Conservation (phyloP, 2,329 filamentous ascomycete species). For the Grosmannia huntii region DNA sequence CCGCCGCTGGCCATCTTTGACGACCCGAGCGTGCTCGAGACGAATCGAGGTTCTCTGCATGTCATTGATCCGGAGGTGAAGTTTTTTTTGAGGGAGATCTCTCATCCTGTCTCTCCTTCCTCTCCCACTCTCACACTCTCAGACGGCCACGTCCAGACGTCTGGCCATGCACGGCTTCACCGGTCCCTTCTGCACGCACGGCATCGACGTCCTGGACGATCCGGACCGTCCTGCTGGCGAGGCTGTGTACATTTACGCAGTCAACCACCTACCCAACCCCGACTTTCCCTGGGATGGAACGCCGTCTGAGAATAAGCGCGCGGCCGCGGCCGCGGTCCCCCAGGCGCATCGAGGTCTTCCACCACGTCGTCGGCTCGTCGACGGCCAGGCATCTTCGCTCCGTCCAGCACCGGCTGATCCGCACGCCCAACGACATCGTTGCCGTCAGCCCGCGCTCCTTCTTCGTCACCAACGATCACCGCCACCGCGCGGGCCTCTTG, state of each 20-base stretch:
- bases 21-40: conserved; percentile 21
- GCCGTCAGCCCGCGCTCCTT: conserved; percentile 33
- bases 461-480: conserved; percentile 49
- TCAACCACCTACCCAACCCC: conserved; percentile 45
- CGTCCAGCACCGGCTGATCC: conserved; percentile 37
- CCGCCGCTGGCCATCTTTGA: conserved; percentile 31
- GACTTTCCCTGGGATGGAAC: conserved; percentile 8
- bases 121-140: neutral
- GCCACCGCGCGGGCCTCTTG: conserved; percentile 33
- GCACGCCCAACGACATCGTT: conserved; percentile 46
- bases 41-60: conserved; percentile 32
- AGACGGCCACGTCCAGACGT: conserved; percentile 23
- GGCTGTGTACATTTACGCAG: conserved; percentile 44
- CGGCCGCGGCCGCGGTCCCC: neutral
- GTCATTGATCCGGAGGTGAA: conserved; percentile 39
- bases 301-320: neutral
- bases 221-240: conserved; percentile 20
- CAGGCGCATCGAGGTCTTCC: conserved; percentile 45
- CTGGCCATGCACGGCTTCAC: conserved; percentile 38
- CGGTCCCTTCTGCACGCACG: conserved; percentile 43
- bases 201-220: conserved; percentile 45
- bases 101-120: neutral
- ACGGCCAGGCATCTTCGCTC: conserved; percentile 35
- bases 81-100: too few relatives aligned
- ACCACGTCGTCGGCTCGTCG: conserved; percentile 32